Percentiles rank a stretch among this genome's conserved stretches.
phyloP scores from a whole-genome alignment of 108 stramenopile genomes.

The Cyclostephanos invisitatus region DNA sequence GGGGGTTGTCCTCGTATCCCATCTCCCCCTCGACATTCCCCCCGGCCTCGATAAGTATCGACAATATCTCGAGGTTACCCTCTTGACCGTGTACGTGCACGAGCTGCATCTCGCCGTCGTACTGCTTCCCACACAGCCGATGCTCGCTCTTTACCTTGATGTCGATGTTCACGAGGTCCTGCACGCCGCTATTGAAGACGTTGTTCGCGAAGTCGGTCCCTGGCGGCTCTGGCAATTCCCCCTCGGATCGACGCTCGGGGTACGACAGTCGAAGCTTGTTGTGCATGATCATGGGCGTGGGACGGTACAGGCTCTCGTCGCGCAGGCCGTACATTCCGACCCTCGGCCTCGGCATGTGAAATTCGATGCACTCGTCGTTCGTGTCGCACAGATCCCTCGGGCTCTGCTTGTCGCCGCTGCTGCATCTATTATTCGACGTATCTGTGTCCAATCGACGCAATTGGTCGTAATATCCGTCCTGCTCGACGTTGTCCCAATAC shows the following conservation, averaged over 20 bases:
- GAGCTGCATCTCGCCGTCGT: constrained; percentile 68
- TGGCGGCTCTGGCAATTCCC: constrained; percentile 16
- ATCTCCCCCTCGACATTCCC: background rate
- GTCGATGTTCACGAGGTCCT: constrained; percentile 52
- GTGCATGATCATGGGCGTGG: constrained; percentile 36
- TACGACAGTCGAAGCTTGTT: constrained; percentile 34
- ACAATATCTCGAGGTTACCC: constrained; percentile 32
- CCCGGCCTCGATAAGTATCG: constrained; percentile 39
- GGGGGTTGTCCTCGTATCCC: constrained; percentile 16
- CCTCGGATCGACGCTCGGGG: constrained; percentile 17
- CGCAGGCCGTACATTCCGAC: constrained; percentile 25
- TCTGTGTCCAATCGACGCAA: constrained; percentile 10
- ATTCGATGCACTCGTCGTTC: constrained; percentile 22
- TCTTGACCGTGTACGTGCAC: constrained; percentile 25
- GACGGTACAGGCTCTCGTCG: constrained; percentile 4
- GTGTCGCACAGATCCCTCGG: constrained; percentile 39
- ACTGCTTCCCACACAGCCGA: constrained; percentile 60
- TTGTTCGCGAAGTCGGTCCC: constrained; percentile 39
- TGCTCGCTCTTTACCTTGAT: constrained; percentile 70
- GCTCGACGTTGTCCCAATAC: constrained; percentile 10
- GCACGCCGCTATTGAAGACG: constrained; percentile 32
- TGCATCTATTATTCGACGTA: constrained; percentile 17
- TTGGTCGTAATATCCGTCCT: constrained; percentile 26
- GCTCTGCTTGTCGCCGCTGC: constrained; percentile 30
- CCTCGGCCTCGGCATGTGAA: constrained; percentile 23